Conservation (phyloP, 768 basidiomycete species). For the Serendipita sp. region DNA sequence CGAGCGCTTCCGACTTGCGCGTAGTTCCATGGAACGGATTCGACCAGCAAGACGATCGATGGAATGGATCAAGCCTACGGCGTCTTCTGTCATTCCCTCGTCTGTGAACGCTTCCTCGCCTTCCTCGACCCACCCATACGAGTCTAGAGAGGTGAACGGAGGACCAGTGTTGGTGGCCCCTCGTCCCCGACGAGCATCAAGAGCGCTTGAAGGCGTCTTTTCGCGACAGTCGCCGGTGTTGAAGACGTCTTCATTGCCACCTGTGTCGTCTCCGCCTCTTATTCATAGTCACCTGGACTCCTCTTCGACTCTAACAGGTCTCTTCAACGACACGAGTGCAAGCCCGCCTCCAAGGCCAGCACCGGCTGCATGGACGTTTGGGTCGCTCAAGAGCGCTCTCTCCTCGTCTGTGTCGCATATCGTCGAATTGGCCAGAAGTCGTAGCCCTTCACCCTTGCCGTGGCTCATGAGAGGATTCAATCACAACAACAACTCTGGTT, state of each 20-base stretch:
- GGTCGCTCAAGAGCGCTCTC: constrained; percentile 1
- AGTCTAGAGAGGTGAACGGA: no score
- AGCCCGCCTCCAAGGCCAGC: no score
- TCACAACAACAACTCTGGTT: no score
- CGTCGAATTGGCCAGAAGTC: neutral
- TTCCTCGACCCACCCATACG: no score
- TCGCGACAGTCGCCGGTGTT: neutral
- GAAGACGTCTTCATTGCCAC: neutral
- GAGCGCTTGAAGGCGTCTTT: neutral
- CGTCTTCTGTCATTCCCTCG: neutral
- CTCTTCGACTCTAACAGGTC: neutral
- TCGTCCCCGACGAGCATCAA: neutral
- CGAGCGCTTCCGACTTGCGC: neutral
- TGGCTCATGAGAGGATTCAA: neutral
- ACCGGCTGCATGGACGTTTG: constrained; percentile 1
- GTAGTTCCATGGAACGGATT: neutral
- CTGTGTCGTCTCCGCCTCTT: neutral
- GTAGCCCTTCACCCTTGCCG: neutral
- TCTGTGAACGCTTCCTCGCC: neutral
- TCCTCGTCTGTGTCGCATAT: neutral
- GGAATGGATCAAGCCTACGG: neutral
- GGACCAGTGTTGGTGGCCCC: neutral
- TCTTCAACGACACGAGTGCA: no score
- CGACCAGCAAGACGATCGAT: neutral
- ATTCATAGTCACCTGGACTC: neutral